Evolutionary conservation across 2,329 filamentous ascomycete genomes (phyloP).

Genomic region (Neopestalotiopsis sp.): DNA sequence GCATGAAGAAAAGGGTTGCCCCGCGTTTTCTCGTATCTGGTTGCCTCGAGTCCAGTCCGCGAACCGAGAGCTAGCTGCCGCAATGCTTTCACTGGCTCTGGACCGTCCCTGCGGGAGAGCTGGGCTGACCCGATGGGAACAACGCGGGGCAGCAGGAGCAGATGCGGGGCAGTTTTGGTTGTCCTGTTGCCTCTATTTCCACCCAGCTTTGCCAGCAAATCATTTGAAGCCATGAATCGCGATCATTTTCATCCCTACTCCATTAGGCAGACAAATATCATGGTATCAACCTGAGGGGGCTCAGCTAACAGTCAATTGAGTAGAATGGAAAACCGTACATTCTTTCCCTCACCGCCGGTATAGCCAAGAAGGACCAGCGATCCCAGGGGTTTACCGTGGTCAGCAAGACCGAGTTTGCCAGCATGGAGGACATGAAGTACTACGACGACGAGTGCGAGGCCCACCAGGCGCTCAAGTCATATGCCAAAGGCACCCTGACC

Average conservation of each 20-base stretch:
- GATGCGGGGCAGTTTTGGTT: background rate
- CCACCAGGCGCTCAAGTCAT: conserved; percentile 25
- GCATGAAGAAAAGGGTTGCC: no score
- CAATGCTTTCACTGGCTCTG: background rate
- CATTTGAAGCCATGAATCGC: background rate
- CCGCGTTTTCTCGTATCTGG: background rate
- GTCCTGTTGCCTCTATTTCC: background rate
- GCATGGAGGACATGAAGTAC: conserved; percentile 60
- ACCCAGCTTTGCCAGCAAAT: background rate
- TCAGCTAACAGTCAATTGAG: background rate
- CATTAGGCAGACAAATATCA: background rate
- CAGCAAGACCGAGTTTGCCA: conserved; percentile 57
- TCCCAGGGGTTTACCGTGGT: conserved; percentile 60
- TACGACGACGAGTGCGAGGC: conserved; percentile 50
- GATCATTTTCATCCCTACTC: background rate
- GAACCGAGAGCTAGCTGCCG: background rate
- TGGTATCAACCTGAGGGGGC: background rate
- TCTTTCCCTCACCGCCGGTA: conserved; percentile 57
- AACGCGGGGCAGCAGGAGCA: background rate
- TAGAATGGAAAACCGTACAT: conserved; percentile 77
- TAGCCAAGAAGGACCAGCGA: conserved; percentile 52
- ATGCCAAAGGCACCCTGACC: conserved; percentile 20
- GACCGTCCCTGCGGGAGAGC: background rate
- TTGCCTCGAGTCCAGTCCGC: background rate
- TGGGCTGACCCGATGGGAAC: background rate